Conservation (phyloP, 106 monocot species). For the Allium fistulosum region DNA sequence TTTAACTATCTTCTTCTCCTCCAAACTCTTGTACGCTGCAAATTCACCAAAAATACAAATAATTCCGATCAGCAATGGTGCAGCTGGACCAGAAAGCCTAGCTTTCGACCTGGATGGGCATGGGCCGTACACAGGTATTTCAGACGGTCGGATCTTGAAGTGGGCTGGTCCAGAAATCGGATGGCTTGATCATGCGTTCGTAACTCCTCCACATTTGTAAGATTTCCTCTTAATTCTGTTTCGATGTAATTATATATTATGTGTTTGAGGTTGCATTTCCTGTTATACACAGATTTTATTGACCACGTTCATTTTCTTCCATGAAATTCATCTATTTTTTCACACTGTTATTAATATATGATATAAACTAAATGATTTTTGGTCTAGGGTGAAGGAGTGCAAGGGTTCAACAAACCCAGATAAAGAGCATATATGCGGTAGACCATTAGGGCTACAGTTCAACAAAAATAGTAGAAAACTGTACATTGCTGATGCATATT, state of each 20-base stretch:
- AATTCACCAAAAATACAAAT: neutral
- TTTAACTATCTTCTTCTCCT: neutral
- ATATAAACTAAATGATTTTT: too few relatives aligned
- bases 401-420: slow-evolving; percentile 21
- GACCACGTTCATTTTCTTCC: too few relatives aligned
- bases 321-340: too few relatives aligned
- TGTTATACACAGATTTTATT: too few relatives aligned
- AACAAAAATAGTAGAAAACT: slow-evolving; percentile 41
- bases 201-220: slow-evolving; percentile 28
- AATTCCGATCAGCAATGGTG: neutral
- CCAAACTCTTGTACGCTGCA: neutral
- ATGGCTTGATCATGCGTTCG: slow-evolving; percentile 31
- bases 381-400: slow-evolving; percentile 39
- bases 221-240: neutral
- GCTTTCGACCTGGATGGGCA: slow-evolving; percentile 37
- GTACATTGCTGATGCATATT: slow-evolving; percentile 74
- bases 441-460: slow-evolving; percentile 65
- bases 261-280: too few relatives aligned
- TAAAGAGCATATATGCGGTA: slow-evolving; percentile 45
- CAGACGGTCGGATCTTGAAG: slow-evolving; percentile 40
- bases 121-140: slow-evolving; percentile 58
- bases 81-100: slow-evolving; percentile 46
- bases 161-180: slow-evolving; percentile 23
- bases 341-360: too few relatives aligned
- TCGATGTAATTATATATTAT: too few relatives aligned